phyloP scores from a whole-genome alignment of 1,284 basidiomycete species.

The Fistulinella staudtii region DNA sequence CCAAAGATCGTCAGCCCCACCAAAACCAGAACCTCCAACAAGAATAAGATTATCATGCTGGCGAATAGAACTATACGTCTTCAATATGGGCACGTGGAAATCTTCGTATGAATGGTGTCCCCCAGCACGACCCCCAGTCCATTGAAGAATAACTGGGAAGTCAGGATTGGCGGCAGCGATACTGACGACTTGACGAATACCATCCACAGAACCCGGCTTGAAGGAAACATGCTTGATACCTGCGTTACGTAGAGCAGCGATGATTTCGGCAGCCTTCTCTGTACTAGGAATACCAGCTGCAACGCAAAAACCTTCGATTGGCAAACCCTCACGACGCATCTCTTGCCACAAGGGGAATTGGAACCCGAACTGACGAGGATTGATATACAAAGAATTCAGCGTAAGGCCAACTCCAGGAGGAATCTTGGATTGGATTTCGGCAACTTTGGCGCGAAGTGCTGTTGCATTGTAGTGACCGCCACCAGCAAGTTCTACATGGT shows the following conservation, averaged over 20 bases:
- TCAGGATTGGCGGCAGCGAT: slow-evolving; percentile 93
- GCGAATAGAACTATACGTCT: slow-evolving; percentile 89
- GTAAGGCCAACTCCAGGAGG: slow-evolving; percentile 89
- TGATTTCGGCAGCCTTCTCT: slow-evolving; percentile 93
- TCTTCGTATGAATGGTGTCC: slow-evolving; percentile 99
- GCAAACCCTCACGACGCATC: slow-evolving; percentile 93
- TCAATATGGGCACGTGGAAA: slow-evolving; percentile 94
- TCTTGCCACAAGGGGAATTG: slow-evolving; percentile 97
- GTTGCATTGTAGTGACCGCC: slow-evolving; percentile 94
- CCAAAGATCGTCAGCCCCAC: slow-evolving; percentile 93
- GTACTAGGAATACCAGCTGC: slow-evolving; percentile 93
- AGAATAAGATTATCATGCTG: slow-evolving; percentile 87
- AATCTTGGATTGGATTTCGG: slow-evolving; percentile 82
- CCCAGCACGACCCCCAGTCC: slow-evolving; percentile 99
- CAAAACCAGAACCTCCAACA: slow-evolving; percentile 96
- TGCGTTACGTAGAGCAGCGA: slow-evolving; percentile 67
- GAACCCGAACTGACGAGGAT: slow-evolving; percentile 95
- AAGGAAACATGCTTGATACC: slow-evolving; percentile 95
- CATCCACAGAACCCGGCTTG: slow-evolving; percentile 97
- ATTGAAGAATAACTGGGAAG: slow-evolving; percentile 98
- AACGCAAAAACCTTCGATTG: slow-evolving; percentile 96
- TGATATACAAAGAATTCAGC: slow-evolving; percentile 96
- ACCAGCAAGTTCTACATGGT: slow-evolving; percentile 95
- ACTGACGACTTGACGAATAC: slow-evolving; percentile 94
- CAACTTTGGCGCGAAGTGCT: slow-evolving; percentile 85